Percentiles rank a stretch among this genome's conserved stretches.
Evolutionary conservation across 768 basidiomycete genomes (phyloP).

Genomic region (Butyriboletus loyo): DNA sequence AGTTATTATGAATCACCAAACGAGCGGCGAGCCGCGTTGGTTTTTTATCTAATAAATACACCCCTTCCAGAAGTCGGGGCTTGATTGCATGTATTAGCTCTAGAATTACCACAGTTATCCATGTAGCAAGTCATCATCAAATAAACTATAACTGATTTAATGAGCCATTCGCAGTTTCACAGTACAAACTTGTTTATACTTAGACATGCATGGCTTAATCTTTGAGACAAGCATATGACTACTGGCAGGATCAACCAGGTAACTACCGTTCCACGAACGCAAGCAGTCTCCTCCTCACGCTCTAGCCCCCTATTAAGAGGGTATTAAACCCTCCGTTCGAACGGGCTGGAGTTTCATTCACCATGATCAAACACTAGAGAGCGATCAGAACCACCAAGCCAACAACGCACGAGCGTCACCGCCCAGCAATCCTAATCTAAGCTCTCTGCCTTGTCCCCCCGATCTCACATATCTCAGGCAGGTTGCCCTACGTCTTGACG

Average conservation of each 20-base stretch:
- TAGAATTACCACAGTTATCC: slow-evolving; percentile 80
- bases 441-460: background rate
- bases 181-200: slow-evolving; percentile 71
- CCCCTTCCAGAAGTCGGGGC: slow-evolving; percentile 69
- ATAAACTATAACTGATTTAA: slow-evolving; percentile 84
- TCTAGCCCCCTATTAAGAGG: background rate
- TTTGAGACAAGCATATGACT: slow-evolving; percentile 84
- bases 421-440: background rate
- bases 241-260: slow-evolving; percentile 85
- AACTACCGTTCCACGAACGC: too few species aligned
- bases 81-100: slow-evolving; percentile 71
- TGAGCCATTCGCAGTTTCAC: slow-evolving; percentile 82
- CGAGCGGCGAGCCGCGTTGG: slow-evolving; percentile 60
- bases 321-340: too few species aligned
- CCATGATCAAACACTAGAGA: background rate
- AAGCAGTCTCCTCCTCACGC: too few species aligned
- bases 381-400: background rate
- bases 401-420: too few species aligned
- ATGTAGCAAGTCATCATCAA: slow-evolving; percentile 74
- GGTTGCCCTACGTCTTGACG: background rate
- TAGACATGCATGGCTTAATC: slow-evolving; percentile 83
- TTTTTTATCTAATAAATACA: slow-evolving; percentile 76
- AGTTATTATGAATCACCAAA: slow-evolving; percentile 77
- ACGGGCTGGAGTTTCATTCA: background rate
- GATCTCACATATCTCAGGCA: background rate